A percentile compares a stretch with the other conserved stretches of the same genome.
phyloP scores from a whole-genome alignment of 179 eudicot genomes.

The Silene noctiflora region DNA sequence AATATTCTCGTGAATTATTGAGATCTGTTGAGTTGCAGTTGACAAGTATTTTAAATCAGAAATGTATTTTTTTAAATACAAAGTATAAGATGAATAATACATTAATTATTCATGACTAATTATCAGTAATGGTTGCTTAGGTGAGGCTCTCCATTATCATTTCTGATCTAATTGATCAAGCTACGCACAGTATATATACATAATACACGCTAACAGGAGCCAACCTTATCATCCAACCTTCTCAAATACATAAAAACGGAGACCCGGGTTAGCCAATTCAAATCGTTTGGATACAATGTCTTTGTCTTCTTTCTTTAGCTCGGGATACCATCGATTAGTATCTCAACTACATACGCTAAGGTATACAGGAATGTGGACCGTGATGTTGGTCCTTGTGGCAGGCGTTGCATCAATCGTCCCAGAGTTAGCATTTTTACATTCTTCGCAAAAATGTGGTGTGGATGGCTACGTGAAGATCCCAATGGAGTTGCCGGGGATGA shows the following conservation, averaged over 20 bases:
- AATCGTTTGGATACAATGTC: conserved; percentile 8
- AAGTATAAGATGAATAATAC: no score
- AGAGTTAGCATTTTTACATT: conserved; percentile 24
- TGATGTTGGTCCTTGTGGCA: conserved; percentile 20
- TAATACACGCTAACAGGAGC: background rate
- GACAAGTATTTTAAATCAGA: background rate
- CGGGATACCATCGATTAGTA: conserved; percentile 11
- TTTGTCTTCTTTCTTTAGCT: background rate
- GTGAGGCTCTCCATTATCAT: conserved; percentile 19
- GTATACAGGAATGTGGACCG: conserved; percentile 22
- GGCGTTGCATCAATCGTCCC: conserved; percentile 22
- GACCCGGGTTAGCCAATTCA: background rate
- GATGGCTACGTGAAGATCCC: conserved; percentile 29
- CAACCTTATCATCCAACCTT: background rate
- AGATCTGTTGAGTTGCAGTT: background rate
- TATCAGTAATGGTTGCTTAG: conserved; percentile 5
- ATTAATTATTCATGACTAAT: background rate
- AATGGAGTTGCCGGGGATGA: conserved; percentile 33
- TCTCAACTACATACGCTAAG: background rate
- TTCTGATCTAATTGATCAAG: conserved; percentile 5
- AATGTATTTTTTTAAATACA: background rate
- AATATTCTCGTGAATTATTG: conserved; percentile 4
- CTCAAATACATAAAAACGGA: background rate
- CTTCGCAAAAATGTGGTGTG: conserved; percentile 21
- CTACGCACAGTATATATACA: background rate